Percentiles rank a stretch among this genome's conserved stretches.
These are phyloP conservation scores for Agrocybe praecox DNA, from an alignment of 768 basidiomycete genomes.

Conservation along the genomic window DNA sequence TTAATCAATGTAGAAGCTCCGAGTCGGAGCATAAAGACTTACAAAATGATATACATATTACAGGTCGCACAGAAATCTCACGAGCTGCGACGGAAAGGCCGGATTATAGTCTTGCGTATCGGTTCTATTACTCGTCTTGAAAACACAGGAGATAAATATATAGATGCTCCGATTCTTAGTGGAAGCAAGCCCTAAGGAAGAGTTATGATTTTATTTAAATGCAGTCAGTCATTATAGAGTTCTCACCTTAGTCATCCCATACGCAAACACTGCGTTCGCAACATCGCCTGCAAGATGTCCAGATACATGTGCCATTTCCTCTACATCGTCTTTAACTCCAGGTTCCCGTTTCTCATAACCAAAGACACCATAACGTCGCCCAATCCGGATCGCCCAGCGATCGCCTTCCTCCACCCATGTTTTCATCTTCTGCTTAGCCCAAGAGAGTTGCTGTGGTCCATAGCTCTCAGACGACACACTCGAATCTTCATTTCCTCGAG, in stretches of 20 bases:
- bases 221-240: neutral
- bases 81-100: slow-evolving; percentile 29
- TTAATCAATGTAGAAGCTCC: neutral
- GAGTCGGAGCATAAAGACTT: no score
- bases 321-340: slow-evolving; percentile 25
- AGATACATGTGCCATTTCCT: slow-evolving; percentile 27
- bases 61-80: no score
- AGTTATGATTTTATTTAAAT: neutral
- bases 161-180: slow-evolving; percentile 66
- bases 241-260: slow-evolving; percentile 76
- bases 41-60: no score
- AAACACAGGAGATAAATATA: slow-evolving; percentile 76
- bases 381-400: slow-evolving; percentile 68
- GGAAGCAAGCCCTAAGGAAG: slow-evolving; percentile 72
- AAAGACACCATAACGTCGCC: slow-evolving; percentile 78
- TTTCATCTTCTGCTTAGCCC: slow-evolving; percentile 45
- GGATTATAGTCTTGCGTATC: slow-evolving; percentile 39
- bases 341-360: slow-evolving; percentile 63
- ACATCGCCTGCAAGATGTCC: slow-evolving; percentile 69
- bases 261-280: slow-evolving; percentile 83
- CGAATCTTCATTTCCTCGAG: neutral
- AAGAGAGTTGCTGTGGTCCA: slow-evolving; percentile 21
- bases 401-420: slow-evolving; percentile 82
- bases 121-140: slow-evolving; percentile 71
- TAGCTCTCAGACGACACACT: no score